These are phyloP conservation scores for Spiraea crenata DNA, from an alignment of 331 rosid genomes.

Conservation along the genomic window DNA sequence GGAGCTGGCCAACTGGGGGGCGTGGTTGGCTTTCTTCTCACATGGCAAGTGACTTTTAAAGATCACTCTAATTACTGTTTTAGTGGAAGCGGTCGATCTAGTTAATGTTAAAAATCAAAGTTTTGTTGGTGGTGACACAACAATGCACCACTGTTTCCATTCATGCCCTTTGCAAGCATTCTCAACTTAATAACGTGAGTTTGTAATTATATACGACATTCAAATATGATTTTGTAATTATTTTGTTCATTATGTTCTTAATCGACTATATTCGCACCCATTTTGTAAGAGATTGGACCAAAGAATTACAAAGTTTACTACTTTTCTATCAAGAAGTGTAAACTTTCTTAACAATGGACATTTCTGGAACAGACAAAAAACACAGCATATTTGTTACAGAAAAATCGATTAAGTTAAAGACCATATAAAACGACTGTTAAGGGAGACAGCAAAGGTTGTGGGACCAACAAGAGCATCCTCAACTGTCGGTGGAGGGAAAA, in stretches of 20 bases:
- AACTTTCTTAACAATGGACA: not conserved
- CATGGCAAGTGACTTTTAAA: slow-evolving; percentile 9
- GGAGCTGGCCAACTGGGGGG: slow-evolving; percentile 10
- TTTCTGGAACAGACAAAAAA: not conserved
- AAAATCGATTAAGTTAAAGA: not conserved
- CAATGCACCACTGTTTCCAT: slow-evolving; percentile 10
- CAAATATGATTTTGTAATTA: no score
- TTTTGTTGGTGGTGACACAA: not conserved
- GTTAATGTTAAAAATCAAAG: not conserved
- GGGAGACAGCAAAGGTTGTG: slow-evolving; percentile 10
- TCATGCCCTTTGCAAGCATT: slow-evolving; percentile 9
- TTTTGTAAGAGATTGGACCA: no score
- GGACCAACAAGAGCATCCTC: not conserved
- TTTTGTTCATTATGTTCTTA: no score
- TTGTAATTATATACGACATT: no score
- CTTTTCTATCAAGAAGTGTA: not conserved
- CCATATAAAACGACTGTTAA: not conserved
- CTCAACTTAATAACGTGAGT: no score
- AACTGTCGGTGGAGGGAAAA: slow-evolving; percentile 30
- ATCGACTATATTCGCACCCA: no score
- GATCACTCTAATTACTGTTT: slow-evolving; percentile 16
- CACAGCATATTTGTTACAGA: not conserved
- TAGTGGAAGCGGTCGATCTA: not conserved
- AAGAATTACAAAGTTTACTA: no score
- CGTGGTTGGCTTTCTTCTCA: slow-evolving; percentile 12